A percentile compares a stretch with the other conserved stretches of the same genome.
phyloP scores from a whole-genome alignment of 768 basidiomycete genomes.

The Sistotremastrum suecicum region DNA sequence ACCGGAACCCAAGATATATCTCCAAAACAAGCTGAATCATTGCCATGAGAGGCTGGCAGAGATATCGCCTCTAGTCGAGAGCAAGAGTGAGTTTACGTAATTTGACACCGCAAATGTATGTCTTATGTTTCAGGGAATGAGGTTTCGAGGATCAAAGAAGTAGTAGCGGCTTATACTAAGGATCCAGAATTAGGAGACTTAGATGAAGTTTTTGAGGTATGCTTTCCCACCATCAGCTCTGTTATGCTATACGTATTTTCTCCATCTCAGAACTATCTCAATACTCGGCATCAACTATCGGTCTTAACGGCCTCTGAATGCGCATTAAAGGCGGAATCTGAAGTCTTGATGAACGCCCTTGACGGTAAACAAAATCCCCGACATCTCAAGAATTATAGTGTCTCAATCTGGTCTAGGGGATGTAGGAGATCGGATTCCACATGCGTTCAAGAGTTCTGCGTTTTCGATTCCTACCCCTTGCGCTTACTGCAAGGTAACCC shows the following conservation, averaged over 20 bases:
- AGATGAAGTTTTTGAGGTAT: constrained; percentile 46
- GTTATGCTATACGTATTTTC: constrained; percentile 9
- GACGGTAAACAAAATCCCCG: constrained; percentile 32
- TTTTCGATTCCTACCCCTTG: constrained; percentile 80
- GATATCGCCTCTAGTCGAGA: constrained; percentile 36
- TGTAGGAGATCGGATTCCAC: constrained; percentile 54
- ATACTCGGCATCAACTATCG: constrained; percentile 44
- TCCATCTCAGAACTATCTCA: constrained; percentile 40
- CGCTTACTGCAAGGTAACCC: constrained; percentile 61
- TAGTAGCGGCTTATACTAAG: constrained; percentile 31
- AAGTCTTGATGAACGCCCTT: constrained; percentile 42
- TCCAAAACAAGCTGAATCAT: constrained; percentile 63
- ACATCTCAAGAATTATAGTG: background rate
- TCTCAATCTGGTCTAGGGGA: constrained; percentile 37
- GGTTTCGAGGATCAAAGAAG: constrained; percentile 31
- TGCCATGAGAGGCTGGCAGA: constrained; percentile 52
- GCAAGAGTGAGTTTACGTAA: constrained; percentile 37
- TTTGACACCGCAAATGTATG: constrained; percentile 5
- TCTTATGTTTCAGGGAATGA: constrained; percentile 32
- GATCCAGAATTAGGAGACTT: constrained; percentile 39
- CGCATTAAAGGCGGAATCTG: constrained; percentile 50
- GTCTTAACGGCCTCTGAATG: constrained; percentile 40
- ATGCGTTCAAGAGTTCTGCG: constrained; percentile 71
- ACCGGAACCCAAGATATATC: constrained; percentile 54
- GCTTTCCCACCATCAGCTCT: constrained; percentile 8